Conservation (phyloP, 2,329 filamentous ascomycete genomes). For the Xylariales sp. region DNA sequence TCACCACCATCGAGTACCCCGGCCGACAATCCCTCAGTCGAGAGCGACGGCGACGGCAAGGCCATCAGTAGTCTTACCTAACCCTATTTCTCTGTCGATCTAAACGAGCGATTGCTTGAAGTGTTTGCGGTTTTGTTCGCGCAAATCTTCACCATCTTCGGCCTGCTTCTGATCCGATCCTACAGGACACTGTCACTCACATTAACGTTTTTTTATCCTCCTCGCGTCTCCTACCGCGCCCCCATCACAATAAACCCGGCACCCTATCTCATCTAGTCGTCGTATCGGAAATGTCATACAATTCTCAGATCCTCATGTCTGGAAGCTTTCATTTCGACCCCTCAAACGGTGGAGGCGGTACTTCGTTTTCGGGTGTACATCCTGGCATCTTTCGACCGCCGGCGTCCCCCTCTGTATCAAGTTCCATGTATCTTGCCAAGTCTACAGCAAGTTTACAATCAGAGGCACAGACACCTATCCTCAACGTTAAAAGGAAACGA, state of each 20-base stretch:
- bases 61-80: neutral
- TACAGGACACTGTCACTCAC: neutral
- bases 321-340: slow-evolving; percentile 51
- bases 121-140: neutral
- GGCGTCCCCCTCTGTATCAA: slow-evolving; percentile 54
- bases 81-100: neutral
- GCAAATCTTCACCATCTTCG: neutral
- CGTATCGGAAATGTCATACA: slow-evolving; percentile 42
- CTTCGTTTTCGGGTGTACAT: slow-evolving; percentile 52
- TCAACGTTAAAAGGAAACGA: slow-evolving; percentile 62
- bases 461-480: slow-evolving; percentile 48
- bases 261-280: neutral
- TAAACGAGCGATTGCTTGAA: neutral
- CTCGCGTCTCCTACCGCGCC: neutral
- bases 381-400: slow-evolving; percentile 62
- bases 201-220: neutral
- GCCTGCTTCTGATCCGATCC: slow-evolving; percentile 3
- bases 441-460: slow-evolving; percentile 56
- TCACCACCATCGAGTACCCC: slow-evolving; percentile 1
- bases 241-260: neutral
- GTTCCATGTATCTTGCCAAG: slow-evolving; percentile 54
- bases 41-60: neutral
- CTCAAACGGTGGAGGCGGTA: slow-evolving; percentile 37
- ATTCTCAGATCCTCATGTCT: slow-evolving; percentile 51
- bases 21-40: neutral